These are phyloP conservation scores for Boletus subcaerulescens DNA, from an alignment of 768 basidiomycete species.

Conservation along the genomic window DNA sequence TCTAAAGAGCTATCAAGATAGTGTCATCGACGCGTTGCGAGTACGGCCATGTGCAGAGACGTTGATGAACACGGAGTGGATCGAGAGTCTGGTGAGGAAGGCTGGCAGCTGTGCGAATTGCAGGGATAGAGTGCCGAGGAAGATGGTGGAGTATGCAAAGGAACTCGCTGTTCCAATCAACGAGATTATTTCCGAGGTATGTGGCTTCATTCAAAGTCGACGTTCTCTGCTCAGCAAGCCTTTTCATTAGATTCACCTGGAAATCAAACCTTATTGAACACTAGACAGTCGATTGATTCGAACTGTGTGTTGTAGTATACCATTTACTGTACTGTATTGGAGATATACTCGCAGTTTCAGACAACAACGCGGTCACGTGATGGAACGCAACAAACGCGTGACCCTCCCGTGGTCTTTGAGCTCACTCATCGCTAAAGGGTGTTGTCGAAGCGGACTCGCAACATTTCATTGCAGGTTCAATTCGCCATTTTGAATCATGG, in stretches of 20 bases:
- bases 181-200: slow-evolving; percentile 29
- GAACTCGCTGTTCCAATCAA: slow-evolving; percentile 28
- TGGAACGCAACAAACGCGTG: neutral
- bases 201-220: neutral
- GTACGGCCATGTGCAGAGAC: slow-evolving; percentile 33
- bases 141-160: slow-evolving; percentile 28
- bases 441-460: neutral
- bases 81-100: slow-evolving; percentile 29
- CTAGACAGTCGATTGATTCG: slow-evolving; percentile 14
- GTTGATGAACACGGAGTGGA: slow-evolving; percentile 29
- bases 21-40: slow-evolving; percentile 32
- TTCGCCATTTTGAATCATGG: slow-evolving; percentile 30
- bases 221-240: neutral
- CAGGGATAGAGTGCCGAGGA: slow-evolving; percentile 30
- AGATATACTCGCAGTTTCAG: no score
- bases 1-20: slow-evolving; percentile 32
- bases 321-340: neutral
- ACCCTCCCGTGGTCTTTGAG: neutral
- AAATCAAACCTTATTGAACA: slow-evolving; percentile 30
- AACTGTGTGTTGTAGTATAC: slow-evolving; percentile 5
- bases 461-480: slow-evolving; percentile 1
- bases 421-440: neutral
- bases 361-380: neutral
- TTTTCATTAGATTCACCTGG: slow-evolving; percentile 22
- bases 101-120: slow-evolving; percentile 30